Evolutionary conservation across 352 stramenopile species (phyloP), one percentile per base, ranked within the genome.

Genomic region (Pythium aristosporum): DNA sequence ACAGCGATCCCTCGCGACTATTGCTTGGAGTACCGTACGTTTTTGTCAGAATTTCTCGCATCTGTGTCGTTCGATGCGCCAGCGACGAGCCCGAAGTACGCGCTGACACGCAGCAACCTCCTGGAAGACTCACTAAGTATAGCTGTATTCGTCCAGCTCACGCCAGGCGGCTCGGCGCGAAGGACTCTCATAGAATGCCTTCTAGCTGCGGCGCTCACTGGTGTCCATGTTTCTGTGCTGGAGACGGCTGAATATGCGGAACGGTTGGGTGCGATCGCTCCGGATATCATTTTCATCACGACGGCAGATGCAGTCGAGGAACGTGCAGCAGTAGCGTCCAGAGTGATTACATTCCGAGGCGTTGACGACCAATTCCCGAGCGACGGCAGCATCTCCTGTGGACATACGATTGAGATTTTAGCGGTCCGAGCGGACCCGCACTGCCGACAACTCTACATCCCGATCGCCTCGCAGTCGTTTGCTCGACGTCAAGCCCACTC

Each of bases 121-220:
- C 37, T 50, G 13, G 21, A 60, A 28, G 37, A 48, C 21, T 25
- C 12, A 1, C 9, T 37, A 2, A 37, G 53, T 18, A 18, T 37
- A 1, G 53, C 53, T 0, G 30, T 50, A 20, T 60, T 60, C 15
- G 53, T 60, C 15, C 21, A 48, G 16, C 21, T 60, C 21, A 30
- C 53, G 12, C 13, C 13, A 23, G 9, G 5, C 9, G 12, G 18
- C 6, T 18, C 52, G 12, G 11, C 8, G 2, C 4, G 5, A n/a
- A 7, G 52, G 2, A 60, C 53, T 2, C 39, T 60, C 12, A 21
- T 60, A 0, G 53, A 60, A 41, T 60, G 53, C 16, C 28, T 60
- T 12, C 10, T 60, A 21, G 53, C 39, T 6, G 20, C 37, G 3
- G 21, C 30, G 15, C 42, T 50, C 11, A 32, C 23, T 23, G 53